Percentiles rank a stretch among this genome's conserved stretches.
phyloP scores from a whole-genome alignment of 768 basidiomycete genomes.

The Suillus fuscotomentosus region DNA sequence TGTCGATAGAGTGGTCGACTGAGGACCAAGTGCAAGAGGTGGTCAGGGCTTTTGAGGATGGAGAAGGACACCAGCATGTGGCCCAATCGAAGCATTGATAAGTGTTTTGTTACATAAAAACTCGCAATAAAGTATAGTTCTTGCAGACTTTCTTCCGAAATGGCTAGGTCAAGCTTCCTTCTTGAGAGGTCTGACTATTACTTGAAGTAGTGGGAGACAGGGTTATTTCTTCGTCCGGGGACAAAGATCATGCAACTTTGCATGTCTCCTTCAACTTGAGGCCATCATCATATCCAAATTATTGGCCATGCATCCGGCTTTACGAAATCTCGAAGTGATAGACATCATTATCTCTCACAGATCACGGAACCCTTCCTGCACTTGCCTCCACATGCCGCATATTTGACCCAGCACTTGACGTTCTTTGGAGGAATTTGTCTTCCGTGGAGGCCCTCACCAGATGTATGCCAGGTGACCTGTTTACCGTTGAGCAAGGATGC shows the following conservation, averaged over 20 bases:
- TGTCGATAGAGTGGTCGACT: constrained; percentile 50
- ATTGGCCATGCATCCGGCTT: neutral
- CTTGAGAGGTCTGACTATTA: too few species aligned
- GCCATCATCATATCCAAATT: too few species aligned
- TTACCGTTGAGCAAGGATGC: too few species aligned
- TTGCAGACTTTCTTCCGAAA: too few species aligned
- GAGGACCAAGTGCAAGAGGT: constrained; percentile 55
- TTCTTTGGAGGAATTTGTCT: constrained; percentile 10
- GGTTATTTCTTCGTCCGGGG: too few species aligned
- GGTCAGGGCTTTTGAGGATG: neutral
- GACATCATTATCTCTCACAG: neutral
- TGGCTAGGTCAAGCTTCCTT: too few species aligned
- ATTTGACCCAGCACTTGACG: constrained; percentile 22
- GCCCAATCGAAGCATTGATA: neutral
- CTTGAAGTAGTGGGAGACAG: too few species aligned
- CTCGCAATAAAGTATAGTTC: neutral
- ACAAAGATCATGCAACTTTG: too few species aligned
- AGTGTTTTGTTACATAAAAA: neutral
- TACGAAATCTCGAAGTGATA: neutral
- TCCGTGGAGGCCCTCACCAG: too few species aligned
- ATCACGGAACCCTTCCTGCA: constrained; percentile 13
- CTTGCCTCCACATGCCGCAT: constrained; percentile 22
- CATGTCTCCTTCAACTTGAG: too few species aligned
- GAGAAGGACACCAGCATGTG: neutral
- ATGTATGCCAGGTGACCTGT: too few species aligned